A percentile compares a stretch with the other conserved stretches of the same genome.
Conservation (phyloP, 352 stramenopile species). For the Pythium sukuiense region DNA sequence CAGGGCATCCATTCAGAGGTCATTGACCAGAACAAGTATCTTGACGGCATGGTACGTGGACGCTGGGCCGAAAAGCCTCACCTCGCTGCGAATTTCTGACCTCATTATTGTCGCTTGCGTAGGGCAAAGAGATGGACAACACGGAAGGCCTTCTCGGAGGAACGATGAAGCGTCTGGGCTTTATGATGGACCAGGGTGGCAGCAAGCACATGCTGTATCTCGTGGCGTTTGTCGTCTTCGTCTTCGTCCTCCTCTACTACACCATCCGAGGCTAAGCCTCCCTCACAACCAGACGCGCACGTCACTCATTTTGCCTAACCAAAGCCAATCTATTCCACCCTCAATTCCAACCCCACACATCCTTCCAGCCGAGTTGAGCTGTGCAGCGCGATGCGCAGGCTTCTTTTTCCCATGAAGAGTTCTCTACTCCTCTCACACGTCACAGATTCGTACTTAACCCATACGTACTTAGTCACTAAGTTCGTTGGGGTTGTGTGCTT, state of each 20-base stretch:
- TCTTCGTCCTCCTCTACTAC: conserved; percentile 86
- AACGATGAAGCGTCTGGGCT: conserved; percentile 83
- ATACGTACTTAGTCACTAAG: conserved; percentile 12
- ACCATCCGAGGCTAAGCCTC: conserved; percentile 62
- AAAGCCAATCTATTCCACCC: neutral
- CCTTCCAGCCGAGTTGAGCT: no score
- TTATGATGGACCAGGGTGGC: conserved; percentile 87
- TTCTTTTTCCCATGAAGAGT: no score
- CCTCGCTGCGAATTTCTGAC: no score
- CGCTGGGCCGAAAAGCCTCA: neutral
- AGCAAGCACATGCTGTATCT: conserved; percentile 90
- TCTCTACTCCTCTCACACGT: neutral
- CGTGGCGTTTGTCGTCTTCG: conserved; percentile 79
- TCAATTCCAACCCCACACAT: neutral
- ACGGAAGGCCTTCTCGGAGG: conserved; percentile 77
- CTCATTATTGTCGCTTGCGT: neutral
- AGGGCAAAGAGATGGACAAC: conserved; percentile 88
- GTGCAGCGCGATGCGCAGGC: neutral
- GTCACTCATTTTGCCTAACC: conserved; percentile 11
- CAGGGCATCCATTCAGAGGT: conserved; percentile 80
- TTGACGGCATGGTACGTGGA: conserved; percentile 73
- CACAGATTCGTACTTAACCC: conserved; percentile 1
- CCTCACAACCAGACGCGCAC: conserved; percentile 9
- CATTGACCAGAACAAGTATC: conserved; percentile 77
- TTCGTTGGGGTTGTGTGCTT: neutral